These are phyloP conservation scores for Gelatoporia subvermispora DNA, from an alignment of 768 basidiomycete genomes.

Conservation along the genomic window DNA sequence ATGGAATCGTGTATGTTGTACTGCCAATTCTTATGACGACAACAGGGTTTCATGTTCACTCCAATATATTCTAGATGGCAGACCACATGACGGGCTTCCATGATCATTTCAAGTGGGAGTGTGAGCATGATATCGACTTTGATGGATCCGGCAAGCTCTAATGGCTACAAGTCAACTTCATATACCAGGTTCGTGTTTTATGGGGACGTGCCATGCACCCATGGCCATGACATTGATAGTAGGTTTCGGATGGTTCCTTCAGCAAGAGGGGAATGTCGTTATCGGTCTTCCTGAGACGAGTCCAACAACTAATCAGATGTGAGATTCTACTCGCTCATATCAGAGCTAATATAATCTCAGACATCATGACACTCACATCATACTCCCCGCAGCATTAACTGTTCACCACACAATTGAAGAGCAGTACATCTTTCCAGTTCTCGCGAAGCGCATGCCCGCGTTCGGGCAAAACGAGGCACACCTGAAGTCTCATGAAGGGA, in stretches of 20 bases:
- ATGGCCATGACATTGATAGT: not conserved
- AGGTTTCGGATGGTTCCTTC: slow-evolving; percentile 54
- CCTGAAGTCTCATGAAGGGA: slow-evolving; percentile 43
- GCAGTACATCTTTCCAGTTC: slow-evolving; percentile 43
- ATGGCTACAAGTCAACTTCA: not conserved
- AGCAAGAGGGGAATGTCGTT: slow-evolving; percentile 39
- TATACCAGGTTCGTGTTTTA: not conserved
- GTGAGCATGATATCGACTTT: slow-evolving; percentile 23
- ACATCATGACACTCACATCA: not conserved
- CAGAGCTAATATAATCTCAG: not conserved
- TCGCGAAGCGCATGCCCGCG: slow-evolving; percentile 45
- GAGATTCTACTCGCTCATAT: not conserved
- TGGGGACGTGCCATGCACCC: not conserved
- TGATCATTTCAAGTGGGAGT: slow-evolving; percentile 43
- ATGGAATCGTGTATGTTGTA: slow-evolving; percentile 15
- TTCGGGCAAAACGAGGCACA: slow-evolving; percentile 43
- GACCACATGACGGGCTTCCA: slow-evolving; percentile 20
- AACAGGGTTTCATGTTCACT: too few species aligned
- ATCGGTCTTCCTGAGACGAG: slow-evolving; percentile 35
- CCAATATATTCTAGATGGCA: too few species aligned
- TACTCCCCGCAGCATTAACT: slow-evolving; percentile 38
- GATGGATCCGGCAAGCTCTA: not conserved
- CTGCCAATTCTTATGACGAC: too few species aligned
- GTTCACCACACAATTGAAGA: slow-evolving; percentile 56
- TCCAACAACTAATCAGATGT: slow-evolving; percentile 38